Evolutionary conservation across 2,329 filamentous ascomycete species (phyloP), one percentile per base, ranked within the genome.

Genomic region (Drechmeria coniospora): DNA sequence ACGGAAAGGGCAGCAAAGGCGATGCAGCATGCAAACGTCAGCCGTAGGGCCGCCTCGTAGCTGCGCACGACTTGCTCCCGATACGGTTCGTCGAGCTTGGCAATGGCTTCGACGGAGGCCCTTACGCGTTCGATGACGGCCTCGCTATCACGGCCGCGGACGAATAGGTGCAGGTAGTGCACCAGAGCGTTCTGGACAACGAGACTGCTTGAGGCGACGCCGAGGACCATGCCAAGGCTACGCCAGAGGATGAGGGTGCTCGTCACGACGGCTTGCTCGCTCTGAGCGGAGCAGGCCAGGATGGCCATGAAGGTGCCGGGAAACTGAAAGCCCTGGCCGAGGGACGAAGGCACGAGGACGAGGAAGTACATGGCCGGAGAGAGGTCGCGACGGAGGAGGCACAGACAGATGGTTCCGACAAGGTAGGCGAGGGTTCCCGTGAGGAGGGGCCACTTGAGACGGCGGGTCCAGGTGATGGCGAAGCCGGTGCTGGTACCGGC

Each of bases 201-300:
- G 32, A 83, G 61, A 44, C 74, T 79, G 38, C 72, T 79, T 28
- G 65, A 56, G 1, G 79, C 72, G 24, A 86, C 68, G n/a, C 79
- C 80, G 43, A 84, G 61, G 1, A 86, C 78, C 31, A 65, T 67
- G 6, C 79, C 80, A 5, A 86, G 51, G 32, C 68, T 72, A 30
- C 79, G 65, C 70, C 76, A 83, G 12, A 86, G 54, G 12, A 77
- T 65, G 34, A 86, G 55, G 0, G 79, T 82, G 29, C 66, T 72
- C 2, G 77, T 79, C 9, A 74, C 71, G 22, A 79, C 72, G 10
- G 75, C 75, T 46, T 79, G 74, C 26, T 77, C 70, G 5, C 56
- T 44, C 41, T 76, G 70, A 5, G 61, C 50, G 23, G 65, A 70
- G 2, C 65, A 63, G 2, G 67, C 68, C 14, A 80, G 62, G 2